These are phyloP conservation scores for Suillus bovinus DNA, from an alignment of 768 basidiomycete genomes.

Conservation along the genomic window DNA sequence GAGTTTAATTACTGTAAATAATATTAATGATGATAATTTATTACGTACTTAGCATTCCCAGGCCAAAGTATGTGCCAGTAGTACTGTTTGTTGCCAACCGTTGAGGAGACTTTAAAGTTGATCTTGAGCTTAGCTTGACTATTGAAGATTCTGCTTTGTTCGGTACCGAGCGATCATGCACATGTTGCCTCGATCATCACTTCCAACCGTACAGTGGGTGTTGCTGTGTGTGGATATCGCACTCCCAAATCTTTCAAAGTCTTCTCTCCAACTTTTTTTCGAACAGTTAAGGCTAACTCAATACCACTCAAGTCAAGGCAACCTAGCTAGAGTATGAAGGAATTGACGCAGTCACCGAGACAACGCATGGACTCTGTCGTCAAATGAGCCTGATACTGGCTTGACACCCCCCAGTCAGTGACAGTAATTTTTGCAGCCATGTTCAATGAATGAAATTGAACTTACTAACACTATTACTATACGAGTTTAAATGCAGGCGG, in stretches of 20 bases:
- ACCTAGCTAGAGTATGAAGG: not conserved
- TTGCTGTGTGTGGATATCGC: not conserved
- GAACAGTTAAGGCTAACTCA: not conserved
- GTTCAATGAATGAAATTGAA: not conserved
- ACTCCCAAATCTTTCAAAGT: not conserved
- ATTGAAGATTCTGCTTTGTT: not conserved
- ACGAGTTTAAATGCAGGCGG: not conserved
- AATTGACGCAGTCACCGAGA: not conserved
- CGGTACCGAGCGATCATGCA: not conserved
- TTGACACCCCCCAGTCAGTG: not conserved
- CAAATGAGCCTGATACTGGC: not conserved
- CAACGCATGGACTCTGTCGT: not conserved
- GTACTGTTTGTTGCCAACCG: no score
- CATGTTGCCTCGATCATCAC: not conserved
- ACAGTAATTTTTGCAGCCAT: not conserved
- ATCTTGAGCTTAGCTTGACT: not conserved
- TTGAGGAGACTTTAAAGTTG: no score
- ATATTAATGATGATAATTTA: not conserved
- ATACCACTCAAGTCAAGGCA: not conserved
- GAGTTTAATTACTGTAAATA: not conserved
- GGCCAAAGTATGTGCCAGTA: no score
- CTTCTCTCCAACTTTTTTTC: not conserved
- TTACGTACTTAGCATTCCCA: not conserved
- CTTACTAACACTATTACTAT: no score
- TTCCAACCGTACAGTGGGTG: not conserved